Evolutionary conservation across 2,329 filamentous ascomycete species (phyloP).

Genomic region (Pseudocercospora pini-densiflorae): DNA sequence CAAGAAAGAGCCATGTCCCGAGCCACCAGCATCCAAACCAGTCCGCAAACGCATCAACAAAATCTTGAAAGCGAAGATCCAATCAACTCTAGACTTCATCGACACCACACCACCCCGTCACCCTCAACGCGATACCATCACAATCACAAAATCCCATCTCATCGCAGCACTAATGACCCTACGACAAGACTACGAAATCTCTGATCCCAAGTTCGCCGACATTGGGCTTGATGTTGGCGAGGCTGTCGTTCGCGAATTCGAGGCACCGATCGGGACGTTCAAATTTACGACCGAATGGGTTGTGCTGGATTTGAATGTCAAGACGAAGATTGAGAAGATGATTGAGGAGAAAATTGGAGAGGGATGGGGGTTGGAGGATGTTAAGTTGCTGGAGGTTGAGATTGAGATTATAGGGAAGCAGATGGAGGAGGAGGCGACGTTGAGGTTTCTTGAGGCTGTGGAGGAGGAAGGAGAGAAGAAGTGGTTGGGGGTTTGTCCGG

Average conservation of each 20-base stretch:
- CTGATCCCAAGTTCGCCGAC: background rate
- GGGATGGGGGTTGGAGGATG: constrained; percentile 2
- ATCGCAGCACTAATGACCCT: background rate
- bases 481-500: background rate
- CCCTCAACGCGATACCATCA: background rate
- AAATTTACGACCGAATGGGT: background rate
- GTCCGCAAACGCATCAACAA: background rate
- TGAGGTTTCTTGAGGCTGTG: background rate
- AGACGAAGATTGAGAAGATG: constrained; percentile 1
- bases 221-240: background rate
- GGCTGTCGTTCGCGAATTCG: background rate
- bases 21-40: background rate
- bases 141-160: background rate
- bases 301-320: background rate
- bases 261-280: background rate
- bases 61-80: background rate
- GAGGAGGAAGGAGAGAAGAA: background rate
- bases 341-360: background rate
- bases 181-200: constrained; percentile 2
- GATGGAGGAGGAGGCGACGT: background rate
- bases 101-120: background rate
- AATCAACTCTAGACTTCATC: background rate
- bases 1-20: background rate
- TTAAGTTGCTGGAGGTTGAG: background rate
- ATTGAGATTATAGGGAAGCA: background rate